Evolutionary conservation across 2,329 filamentous ascomycete species (phyloP), one percentile per base, ranked within the genome.

Genomic region (Colletotrichum scovillei): DNA sequence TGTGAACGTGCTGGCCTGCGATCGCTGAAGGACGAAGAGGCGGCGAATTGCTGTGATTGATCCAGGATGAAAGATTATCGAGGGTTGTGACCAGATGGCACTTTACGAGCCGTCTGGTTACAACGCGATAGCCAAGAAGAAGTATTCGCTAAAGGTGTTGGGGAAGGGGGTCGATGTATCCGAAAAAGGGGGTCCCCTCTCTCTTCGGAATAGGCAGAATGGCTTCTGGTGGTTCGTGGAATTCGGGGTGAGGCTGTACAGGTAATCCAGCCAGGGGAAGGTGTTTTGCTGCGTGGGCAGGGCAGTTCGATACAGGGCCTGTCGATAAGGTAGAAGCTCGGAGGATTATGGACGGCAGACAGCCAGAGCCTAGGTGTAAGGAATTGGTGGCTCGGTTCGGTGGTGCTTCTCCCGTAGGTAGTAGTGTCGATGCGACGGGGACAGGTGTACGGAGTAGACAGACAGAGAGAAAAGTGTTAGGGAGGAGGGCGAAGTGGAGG

Each of bases 21-120:
- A 66, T 78, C 77, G 77, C 77, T 78, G 46, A 77, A 77, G 63
- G 79, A 78, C n/a, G 78, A 75, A 11, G 72, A 72, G 57, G 74
- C 72, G 64, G 67, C 72, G 60, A 67, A 72, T 49, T 63, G 55
- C 57, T 75, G 65, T 68, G 75, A 49, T 49, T 69, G 42, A 73
- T 75, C 75, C 75, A 76, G 75, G 38, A 72, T 76, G 75, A 64
- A 75, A 57, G 63, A 67, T 52, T 70, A 62, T 52, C 35, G 72
- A 63, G 72, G 58, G 74, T 74, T 74, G 71, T 75, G 71, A 75
- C 73, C 71, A 70, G 71, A 75, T 74, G 73, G 71, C 73, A 72
- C 72, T 74, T 67, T 55, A 56, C 63, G 53, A 72, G 72, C 74
- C 74, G 64, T 63, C 73, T 64, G 73, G 58, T 74, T 63, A 74